Base-by-base conservation (phyloP, 2,329 filamentous ascomycete genomes). In the Cyclaneusma minus region DNA sequence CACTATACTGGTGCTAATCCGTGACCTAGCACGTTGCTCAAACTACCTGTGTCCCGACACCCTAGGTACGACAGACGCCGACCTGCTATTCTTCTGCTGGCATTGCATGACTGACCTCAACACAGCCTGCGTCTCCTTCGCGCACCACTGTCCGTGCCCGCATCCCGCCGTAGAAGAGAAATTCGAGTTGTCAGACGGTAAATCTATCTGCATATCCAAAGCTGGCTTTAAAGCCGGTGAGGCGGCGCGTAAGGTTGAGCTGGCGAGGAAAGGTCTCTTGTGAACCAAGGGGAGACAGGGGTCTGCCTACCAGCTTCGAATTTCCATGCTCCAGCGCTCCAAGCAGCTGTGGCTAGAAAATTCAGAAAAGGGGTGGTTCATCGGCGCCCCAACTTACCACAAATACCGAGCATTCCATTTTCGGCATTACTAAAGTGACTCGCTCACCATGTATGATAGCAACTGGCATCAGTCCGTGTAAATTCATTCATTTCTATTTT, bases 41-140 rank as follows among this genome's bases (percentile, higher is more conserved):
- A 85, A 87, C 41, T 98, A 94, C 50, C 73, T 98, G 29, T 98
- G 89, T 49, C 85, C 89, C 3, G 82, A 83, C 37, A 95, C 89
- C 0, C 68, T 98, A 33, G 56, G 56, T 59, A 40, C 13, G 41
- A 15, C n/a, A n/a, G n/a, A n/a, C 24, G 11, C 7, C 22, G 19
- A 25, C 35, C n/a, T 15, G 21, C 16, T 19, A 19, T 14, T 13
- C 13, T 7, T 21, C 9, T 20, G 5, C 10, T n/a, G n/a, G n/a
- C n/a, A n/a, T n/a, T n/a, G n/a, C 15, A 25, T 13, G 12, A 22
- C 11, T 13, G 12, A 16, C 13, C 13, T 19, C 25, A n/a, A 24
- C 11, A 7, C 28, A 56, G 80, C 85, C 18, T 98, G 89, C 58
- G 89, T 98, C 5, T 77, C 91, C 49, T 89, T 92, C 56, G 85